Evolutionary conservation across 148 eudicot genomes (phyloP), one percentile per base, ranked within the genome.

Genomic region (Arbutus unedo): DNA sequence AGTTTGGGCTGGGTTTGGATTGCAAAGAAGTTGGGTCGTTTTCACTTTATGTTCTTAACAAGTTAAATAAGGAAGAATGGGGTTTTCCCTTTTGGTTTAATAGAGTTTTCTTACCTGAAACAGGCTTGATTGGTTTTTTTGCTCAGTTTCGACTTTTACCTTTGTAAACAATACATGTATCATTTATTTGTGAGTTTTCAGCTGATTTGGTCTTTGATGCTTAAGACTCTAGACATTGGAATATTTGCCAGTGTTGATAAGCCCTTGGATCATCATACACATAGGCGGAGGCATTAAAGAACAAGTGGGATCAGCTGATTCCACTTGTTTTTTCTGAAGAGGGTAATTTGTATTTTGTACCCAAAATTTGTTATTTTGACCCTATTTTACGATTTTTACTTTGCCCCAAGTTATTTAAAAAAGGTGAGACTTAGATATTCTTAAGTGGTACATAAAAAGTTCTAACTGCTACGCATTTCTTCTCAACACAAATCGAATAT

Each of bases 191-290:
- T 21, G 38, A 4, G 2, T 49, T 48, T 74, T 49, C 41, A 4
- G 38, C 77, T n/a, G 41, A 74, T 74, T 74, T 74, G 55, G 31
- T 74, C 55, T 45, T 74, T n/a, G 25, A 74, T 78, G 48, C 67
- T 41, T 56, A 23, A 31, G 25, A 15, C 38, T 56, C 41, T 55
- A 38, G 25, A 56, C 51, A 21, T 6, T 48, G 54, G 31, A 21
- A 38, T 74, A 48, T 55, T 25, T 77, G 66, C 23, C n/a, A 77
- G 66, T 78, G 49, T 43, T 41, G 25, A 60, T 25, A 4, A n/a
- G 50, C 71, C 80, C 25, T 11, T 54, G 21, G 6, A 57, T 18
- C 57, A 43, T 55, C 64, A 53, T n/a, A n/a, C 6, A 53, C 45
- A 51, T 25, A 31, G 11, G 1, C 38, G 38, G 38, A 31, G 38